These are phyloP conservation scores for Exophiala alcalophila DNA, from an alignment of 2,329 filamentous ascomycete species.

Conservation along the genomic window DNA sequence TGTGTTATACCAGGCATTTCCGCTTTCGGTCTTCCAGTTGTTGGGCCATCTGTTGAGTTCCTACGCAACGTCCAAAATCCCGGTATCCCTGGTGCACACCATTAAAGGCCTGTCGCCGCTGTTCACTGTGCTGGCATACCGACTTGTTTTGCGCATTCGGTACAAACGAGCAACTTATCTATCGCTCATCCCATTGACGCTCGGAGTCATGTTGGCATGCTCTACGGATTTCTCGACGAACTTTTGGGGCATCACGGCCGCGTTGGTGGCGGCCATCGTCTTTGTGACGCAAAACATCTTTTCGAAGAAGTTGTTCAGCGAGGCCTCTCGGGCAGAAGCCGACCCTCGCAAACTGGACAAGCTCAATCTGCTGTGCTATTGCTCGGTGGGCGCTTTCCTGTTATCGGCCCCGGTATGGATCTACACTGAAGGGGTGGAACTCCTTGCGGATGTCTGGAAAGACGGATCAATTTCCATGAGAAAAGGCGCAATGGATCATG, in stretches of 20 bases:
- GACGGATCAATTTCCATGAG: conserved; percentile 79
- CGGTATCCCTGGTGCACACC: conserved; percentile 94
- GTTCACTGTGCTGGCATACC: conserved; percentile 92
- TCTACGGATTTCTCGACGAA: conserved; percentile 88
- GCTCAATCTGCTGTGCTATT: conserved; percentile 93
- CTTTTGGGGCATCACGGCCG: conserved; percentile 83
- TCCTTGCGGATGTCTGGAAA: conserved; percentile 73
- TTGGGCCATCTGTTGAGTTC: conserved; percentile 91
- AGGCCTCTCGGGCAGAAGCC: conserved; percentile 78
- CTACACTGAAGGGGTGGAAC: conserved; percentile 76
- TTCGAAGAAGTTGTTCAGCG: conserved; percentile 96
- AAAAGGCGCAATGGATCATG: conserved; percentile 67
- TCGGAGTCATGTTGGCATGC: conserved; percentile 95
- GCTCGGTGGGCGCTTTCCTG: conserved; percentile 86
- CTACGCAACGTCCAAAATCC: conserved; percentile 89
- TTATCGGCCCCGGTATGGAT: conserved; percentile 91
- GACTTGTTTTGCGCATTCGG: conserved; percentile 80
- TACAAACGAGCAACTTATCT: conserved; percentile 86
- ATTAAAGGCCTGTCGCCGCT: conserved; percentile 96
- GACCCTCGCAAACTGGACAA: conserved; percentile 90
- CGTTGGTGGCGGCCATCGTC: conserved; percentile 83
- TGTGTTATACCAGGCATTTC: conserved; percentile 82
- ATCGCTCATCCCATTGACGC: conserved; percentile 82
- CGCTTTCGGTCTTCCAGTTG: conserved; percentile 88
- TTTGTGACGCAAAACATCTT: conserved; percentile 99